A percentile compares a stretch with the other conserved stretches of the same genome.
Evolutionary conservation across 768 basidiomycete species (phyloP).

Genomic region (Termitomyces sp.): DNA sequence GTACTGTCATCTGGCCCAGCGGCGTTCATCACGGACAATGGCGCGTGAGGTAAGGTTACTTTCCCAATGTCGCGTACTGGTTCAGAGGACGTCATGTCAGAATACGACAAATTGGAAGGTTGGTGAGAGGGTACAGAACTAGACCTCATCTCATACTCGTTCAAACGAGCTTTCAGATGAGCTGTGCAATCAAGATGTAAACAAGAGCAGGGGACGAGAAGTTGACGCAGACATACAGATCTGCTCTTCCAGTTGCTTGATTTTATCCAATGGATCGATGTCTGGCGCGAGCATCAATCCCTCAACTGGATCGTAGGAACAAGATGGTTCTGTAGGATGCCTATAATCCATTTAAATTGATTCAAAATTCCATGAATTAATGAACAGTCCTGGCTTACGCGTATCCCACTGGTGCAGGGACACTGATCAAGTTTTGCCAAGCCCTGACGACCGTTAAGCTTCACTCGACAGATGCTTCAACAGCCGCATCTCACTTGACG

Average conservation of each 20-base stretch:
- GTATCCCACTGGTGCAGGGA: constrained; percentile 82
- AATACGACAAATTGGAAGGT: constrained; percentile 15
- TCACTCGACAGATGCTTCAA: neutral
- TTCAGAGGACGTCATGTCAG: constrained; percentile 11
- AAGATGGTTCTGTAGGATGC: constrained; percentile 82
- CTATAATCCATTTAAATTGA: constrained; percentile 27
- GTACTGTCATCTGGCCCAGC: constrained; percentile 28
- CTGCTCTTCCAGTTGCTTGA: constrained; percentile 70
- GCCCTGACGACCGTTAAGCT: constrained; percentile 26
- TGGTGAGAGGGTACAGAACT: constrained; percentile 34
- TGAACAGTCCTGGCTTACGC: constrained; percentile 44
- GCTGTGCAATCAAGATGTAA: constrained; percentile 31
- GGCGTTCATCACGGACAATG: constrained; percentile 36
- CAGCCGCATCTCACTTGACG: constrained; percentile 54
- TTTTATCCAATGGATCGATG: constrained; percentile 74
- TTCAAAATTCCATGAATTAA: constrained; percentile 7
- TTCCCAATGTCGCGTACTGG: constrained; percentile 25
- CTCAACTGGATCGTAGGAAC: constrained; percentile 83
- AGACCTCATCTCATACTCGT: constrained; percentile 39
- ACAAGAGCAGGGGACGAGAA: neutral
- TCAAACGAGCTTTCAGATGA: constrained; percentile 55
- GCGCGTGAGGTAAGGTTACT: constrained; percentile 39
- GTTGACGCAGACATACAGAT: constrained; percentile 41
- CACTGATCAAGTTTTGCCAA: constrained; percentile 79
- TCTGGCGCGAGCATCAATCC: constrained; percentile 73